Evolutionary conservation across 495 filamentous ascomycete genomes (phyloP), one percentile per base, ranked within the genome.

Genomic region (Talaromyces ruber): DNA sequence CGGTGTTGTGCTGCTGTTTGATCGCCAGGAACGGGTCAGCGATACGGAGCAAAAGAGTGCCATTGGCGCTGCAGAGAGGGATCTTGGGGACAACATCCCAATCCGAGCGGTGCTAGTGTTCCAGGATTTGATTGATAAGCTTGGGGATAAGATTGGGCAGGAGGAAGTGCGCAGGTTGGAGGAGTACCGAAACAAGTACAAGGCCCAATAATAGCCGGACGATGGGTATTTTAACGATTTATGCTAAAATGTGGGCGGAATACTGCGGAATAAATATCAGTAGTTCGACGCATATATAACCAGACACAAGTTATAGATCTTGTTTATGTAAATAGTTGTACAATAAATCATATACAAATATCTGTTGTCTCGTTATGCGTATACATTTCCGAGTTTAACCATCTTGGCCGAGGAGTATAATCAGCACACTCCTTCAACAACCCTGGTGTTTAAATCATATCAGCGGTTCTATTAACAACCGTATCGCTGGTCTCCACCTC

Each of bases 1-100:
- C 6, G 94, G 93, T 43, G 88, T 98, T 56, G 81, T 97, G 28
- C 86, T 98, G 24, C 86, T 92, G 24, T 77, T 98, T 61, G 93
- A 98, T 74, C 84, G 94, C 47, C 83, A 88, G 80, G 94, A 98
- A 84, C 90, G 86, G 67, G 83, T 92, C 53, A 81, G 77, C 45
- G 78, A 77, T 25, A 74, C 78, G 4, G 74, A 81, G 66, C 50
- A 69, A 30, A 80, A 80, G 66, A 90, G 87, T 71, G 89, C 91
- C 24, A 89, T 96, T 66, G 90, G 89, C 25, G 86, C 90, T 79
- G 84, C 95, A 11, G 81, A 86, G 71, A 86, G 84, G 70, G 86
- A 93, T 32, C 74, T 78, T 37, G 76, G 75, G 7, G 76, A 64
- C 37, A 71, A 74, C 62, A 74, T 84, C 34, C 78, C 76, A 52